phyloP scores from a whole-genome alignment of 2,329 filamentous ascomycete species.

The Fusarium dimerum region DNA sequence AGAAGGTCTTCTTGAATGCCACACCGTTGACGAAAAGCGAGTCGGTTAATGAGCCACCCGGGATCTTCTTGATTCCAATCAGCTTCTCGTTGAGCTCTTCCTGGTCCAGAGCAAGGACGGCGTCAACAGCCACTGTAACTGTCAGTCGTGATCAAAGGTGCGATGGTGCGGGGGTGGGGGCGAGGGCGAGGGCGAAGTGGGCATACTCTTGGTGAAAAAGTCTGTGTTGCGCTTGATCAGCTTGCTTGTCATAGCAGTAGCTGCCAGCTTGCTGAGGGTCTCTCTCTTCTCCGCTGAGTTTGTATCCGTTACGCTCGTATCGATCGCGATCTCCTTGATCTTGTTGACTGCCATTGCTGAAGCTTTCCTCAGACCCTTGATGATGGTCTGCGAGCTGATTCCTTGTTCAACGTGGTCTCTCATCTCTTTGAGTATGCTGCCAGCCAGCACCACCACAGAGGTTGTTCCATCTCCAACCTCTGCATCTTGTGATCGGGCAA shows the following conservation, averaged over 20 bases:
- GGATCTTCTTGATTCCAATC: slow-evolving; percentile 98
- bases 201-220: slow-evolving; percentile 95
- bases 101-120: slow-evolving; percentile 92
- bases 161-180: neutral
- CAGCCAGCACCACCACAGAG: slow-evolving; percentile 95
- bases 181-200: neutral
- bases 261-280: slow-evolving; percentile 85
- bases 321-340: slow-evolving; percentile 94
- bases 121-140: slow-evolving; percentile 86
- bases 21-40: slow-evolving; percentile 97
- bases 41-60: slow-evolving; percentile 92
- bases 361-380: slow-evolving; percentile 90
- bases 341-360: slow-evolving; percentile 94
- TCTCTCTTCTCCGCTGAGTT: slow-evolving; percentile 71
- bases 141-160: slow-evolving; percentile 28
- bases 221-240: slow-evolving; percentile 95
- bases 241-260: slow-evolving; percentile 99
- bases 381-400: slow-evolving; percentile 94
- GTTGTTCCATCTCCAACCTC: slow-evolving; percentile 98
- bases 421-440: slow-evolving; percentile 95
- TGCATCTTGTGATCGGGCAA: slow-evolving; percentile 97
- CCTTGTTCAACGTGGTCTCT: slow-evolving; percentile 96
- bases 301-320: slow-evolving; percentile 62
- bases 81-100: slow-evolving; percentile 96
- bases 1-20: slow-evolving; percentile 99